Conservation (phyloP, 768 basidiomycete genomes). For the Macrolepiota albuminosa region DNA sequence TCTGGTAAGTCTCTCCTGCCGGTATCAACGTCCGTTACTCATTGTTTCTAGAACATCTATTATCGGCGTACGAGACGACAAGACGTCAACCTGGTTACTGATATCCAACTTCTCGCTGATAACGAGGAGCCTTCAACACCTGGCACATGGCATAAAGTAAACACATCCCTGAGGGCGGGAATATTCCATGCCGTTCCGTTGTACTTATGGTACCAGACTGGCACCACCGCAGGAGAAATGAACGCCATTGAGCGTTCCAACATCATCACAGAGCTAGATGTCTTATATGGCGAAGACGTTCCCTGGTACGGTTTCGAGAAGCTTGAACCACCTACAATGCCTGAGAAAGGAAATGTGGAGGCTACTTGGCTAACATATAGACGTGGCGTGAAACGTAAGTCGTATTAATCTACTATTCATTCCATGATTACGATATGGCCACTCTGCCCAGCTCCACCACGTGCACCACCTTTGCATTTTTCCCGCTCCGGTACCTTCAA, state of each 20-base stretch:
- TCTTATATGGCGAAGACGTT: constrained; percentile 78
- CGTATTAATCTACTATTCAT: too few species aligned
- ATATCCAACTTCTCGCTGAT: constrained; percentile 60
- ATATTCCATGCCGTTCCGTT: constrained; percentile 50
- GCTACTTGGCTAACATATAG: constrained; percentile 66
- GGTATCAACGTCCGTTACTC: not conserved
- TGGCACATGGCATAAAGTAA: constrained; percentile 61
- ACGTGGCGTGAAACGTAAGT: constrained; percentile 69
- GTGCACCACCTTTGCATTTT: constrained; percentile 79
- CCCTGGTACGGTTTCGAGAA: constrained; percentile 88
- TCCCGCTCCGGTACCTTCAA: constrained; percentile 80
- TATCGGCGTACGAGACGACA: constrained; percentile 83
- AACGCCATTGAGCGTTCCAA: constrained; percentile 48
- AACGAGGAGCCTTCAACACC: constrained; percentile 43
- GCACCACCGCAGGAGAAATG: constrained; percentile 62
- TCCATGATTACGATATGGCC: constrained; percentile 4
- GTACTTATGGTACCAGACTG: constrained; percentile 75
- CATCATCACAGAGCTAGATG: constrained; percentile 88
- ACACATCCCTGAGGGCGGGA: constrained; percentile 61
- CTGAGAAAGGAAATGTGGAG: constrained; percentile 35
- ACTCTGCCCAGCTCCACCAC: constrained; percentile 50
- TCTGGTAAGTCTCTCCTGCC: constrained; percentile 39
- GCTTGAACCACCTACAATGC: constrained; percentile 55
- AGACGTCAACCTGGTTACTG: constrained; percentile 74
- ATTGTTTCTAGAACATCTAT: constrained; percentile 51